Evolutionary conservation across 2,329 filamentous ascomycete species (phyloP).

Genomic region (Monosporascus ibericus): DNA sequence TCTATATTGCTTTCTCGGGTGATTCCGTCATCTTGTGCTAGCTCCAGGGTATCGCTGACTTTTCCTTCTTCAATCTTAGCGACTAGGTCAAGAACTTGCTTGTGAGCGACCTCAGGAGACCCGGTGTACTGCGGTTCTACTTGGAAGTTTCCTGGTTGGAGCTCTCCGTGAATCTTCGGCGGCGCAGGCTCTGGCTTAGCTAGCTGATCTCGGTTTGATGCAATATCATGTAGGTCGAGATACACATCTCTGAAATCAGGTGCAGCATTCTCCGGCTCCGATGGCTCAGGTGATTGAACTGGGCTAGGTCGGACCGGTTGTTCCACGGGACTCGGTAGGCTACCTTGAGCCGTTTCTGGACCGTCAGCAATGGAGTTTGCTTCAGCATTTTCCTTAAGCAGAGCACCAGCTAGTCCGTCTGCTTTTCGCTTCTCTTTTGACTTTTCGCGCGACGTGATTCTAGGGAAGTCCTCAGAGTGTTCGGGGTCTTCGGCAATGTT

Average conservation of each 20-base stretch:
- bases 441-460: conserved; percentile 6
- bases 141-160: not conserved
- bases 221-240: not conserved
- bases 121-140: not conserved
- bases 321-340: not conserved
- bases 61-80: conserved; percentile 4
- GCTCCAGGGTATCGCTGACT: conserved; percentile 27
- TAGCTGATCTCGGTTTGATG: not conserved
- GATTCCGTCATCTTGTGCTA: conserved; percentile 14
- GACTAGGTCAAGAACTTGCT: not conserved
- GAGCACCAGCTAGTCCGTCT: not conserved
- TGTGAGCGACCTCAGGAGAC: not conserved
- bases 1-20: conserved; percentile 11
- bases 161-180: not conserved
- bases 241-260: not conserved
- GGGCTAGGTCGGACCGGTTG: not conserved
- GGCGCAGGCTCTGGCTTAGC: not conserved
- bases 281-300: not conserved
- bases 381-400: too few species aligned
- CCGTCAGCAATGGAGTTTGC: not conserved
- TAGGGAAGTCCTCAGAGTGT: conserved; percentile 3
- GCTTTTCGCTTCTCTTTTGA: not conserved
- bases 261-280: not conserved
- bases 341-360: not conserved
- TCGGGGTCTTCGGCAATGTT: conserved; percentile 1